Evolutionary conservation across 1,284 basidiomycete species (phyloP).

Genomic region (Takashimella tepidaria): DNA sequence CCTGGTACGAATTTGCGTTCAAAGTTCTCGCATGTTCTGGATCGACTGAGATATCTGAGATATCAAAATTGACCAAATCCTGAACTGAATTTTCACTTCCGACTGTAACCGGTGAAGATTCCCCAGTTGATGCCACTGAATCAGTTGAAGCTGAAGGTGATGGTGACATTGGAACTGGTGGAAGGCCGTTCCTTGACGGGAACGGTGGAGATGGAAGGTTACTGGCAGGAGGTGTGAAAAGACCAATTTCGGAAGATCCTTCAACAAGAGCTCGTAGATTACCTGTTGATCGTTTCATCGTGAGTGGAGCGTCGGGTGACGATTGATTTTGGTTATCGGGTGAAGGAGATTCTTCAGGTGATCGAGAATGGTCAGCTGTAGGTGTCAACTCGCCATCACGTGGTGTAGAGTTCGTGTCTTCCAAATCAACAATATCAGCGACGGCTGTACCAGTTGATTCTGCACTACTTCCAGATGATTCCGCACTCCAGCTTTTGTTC

Average conservation of each 20-base stretch:
- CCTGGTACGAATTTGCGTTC: constrained; percentile 29
- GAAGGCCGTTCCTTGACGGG: constrained; percentile 14
- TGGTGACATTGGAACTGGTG: constrained; percentile 25
- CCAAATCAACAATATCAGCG: constrained; percentile 3
- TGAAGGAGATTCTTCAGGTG: constrained; percentile 14
- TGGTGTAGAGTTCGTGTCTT: constrained; percentile 3
- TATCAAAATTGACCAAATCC: constrained; percentile 22
- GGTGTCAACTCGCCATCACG: constrained; percentile 31
- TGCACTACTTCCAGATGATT: constrained; percentile 7
- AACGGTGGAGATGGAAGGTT: constrained; percentile 44
- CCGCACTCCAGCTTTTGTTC: constrained; percentile 39
- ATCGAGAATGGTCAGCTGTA: constrained; percentile 27
- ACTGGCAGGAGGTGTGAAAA: constrained; percentile 43
- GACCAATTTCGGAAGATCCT: constrained; percentile 17
- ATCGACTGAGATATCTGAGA: constrained; percentile 20
- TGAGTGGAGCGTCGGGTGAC: constrained; percentile 8
- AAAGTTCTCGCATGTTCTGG: constrained; percentile 21
- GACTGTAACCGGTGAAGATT: constrained; percentile 35
- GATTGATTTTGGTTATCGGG: no score
- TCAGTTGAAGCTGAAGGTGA: constrained; percentile 24
- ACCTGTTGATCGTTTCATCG: constrained; percentile 29
- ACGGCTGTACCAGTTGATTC: background rate
- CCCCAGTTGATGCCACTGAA: constrained; percentile 40
- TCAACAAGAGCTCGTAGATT: constrained; percentile 29
- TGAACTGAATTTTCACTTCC: constrained; percentile 22